phyloP scores from a whole-genome alignment of 2,329 filamentous ascomycete species.

The Curvularia sp. region DNA sequence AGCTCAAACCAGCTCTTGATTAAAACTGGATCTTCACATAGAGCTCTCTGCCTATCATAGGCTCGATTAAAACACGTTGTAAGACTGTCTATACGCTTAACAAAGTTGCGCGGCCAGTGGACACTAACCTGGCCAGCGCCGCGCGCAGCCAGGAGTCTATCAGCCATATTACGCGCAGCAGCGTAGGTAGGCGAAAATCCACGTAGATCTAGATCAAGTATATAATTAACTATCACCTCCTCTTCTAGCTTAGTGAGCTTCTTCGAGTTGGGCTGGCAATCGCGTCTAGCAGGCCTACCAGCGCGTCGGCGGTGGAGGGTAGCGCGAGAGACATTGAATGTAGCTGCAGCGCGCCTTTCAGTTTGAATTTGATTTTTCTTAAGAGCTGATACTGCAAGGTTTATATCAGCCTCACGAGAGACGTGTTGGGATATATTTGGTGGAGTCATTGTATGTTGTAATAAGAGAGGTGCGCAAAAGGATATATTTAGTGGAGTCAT shows the following conservation, averaged over 20 bases:
- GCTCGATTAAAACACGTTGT: neutral
- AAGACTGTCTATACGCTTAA: conserved; percentile 6
- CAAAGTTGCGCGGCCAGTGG: neutral
- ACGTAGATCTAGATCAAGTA: conserved; percentile 19
- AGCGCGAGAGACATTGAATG: too few species aligned
- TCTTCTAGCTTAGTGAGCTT: too few species aligned
- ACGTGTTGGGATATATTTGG: too few species aligned
- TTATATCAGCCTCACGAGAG: too few species aligned
- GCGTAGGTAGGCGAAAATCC: conserved; percentile 15
- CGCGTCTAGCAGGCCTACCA: too few species aligned
- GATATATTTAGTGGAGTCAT: too few species aligned
- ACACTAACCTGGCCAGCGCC: neutral
- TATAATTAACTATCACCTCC: conserved; percentile 14
- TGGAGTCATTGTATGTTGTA: too few species aligned
- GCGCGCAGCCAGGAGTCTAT: neutral
- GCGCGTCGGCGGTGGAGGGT: too few species aligned
- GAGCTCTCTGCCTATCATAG: conserved; percentile 1
- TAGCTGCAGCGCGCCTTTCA: too few species aligned
- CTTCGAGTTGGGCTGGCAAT: too few species aligned
- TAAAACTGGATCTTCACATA: neutral
- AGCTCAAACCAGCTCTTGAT: conserved; percentile 13
- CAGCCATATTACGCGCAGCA: conserved; percentile 1
- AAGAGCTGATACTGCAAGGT: too few species aligned
- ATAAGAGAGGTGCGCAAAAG: too few species aligned
- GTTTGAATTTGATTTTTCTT: neutral